phyloP scores from a whole-genome alignment of 352 stramenopile genomes.

The Phytopythium helicoides region DNA sequence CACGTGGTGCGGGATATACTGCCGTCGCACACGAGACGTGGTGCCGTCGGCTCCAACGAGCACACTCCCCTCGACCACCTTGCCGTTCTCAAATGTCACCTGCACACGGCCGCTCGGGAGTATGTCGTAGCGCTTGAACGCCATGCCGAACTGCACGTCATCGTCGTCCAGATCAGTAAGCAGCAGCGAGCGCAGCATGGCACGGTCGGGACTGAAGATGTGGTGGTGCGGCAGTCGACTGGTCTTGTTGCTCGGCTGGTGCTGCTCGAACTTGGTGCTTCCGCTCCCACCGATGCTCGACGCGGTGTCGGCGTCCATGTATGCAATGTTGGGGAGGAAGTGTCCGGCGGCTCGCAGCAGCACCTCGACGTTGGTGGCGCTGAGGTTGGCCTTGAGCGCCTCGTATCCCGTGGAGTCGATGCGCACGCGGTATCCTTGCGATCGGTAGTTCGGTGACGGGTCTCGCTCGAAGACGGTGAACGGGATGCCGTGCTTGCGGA shows the following conservation, averaged over 20 bases:
- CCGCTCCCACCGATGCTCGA: too few relatives aligned
- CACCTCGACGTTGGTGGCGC: too few relatives aligned
- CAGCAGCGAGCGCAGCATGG: slow-evolving; percentile 35
- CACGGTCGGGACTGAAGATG: slow-evolving; percentile 36
- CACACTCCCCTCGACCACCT: slow-evolving; percentile 33
- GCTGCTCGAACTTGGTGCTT: too few relatives aligned
- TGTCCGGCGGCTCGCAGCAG: slow-evolving; percentile 55
- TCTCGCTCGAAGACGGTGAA: slow-evolving; percentile 72
- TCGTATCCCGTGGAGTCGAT: slow-evolving; percentile 56
- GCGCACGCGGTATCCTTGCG: slow-evolving; percentile 55
- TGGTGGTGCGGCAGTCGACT: slow-evolving; percentile 15
- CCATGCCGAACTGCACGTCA: slow-evolving; percentile 56
- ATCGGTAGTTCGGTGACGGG: slow-evolving; percentile 49
- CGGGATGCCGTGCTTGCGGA: slow-evolving; percentile 60
- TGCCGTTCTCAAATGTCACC: slow-evolving; percentile 55
- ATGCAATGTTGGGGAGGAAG: too few relatives aligned
- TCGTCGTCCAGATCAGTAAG: slow-evolving; percentile 42
- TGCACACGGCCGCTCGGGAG: slow-evolving; percentile 41
- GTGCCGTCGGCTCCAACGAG: slow-evolving; percentile 56
- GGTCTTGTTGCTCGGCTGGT: slow-evolving; percentile 19
- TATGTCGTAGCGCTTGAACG: slow-evolving; percentile 43
- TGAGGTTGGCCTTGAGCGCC: slow-evolving; percentile 48
- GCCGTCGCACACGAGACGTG: slow-evolving; percentile 49
- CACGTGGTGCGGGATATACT: slow-evolving; percentile 39
- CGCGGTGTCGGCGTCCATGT: too few relatives aligned